Percentiles rank a stretch among this genome's conserved stretches.
These are phyloP conservation scores for Trypanosoma avium DNA, from an alignment of 208 protist genomes.

Conservation along the genomic window DNA sequence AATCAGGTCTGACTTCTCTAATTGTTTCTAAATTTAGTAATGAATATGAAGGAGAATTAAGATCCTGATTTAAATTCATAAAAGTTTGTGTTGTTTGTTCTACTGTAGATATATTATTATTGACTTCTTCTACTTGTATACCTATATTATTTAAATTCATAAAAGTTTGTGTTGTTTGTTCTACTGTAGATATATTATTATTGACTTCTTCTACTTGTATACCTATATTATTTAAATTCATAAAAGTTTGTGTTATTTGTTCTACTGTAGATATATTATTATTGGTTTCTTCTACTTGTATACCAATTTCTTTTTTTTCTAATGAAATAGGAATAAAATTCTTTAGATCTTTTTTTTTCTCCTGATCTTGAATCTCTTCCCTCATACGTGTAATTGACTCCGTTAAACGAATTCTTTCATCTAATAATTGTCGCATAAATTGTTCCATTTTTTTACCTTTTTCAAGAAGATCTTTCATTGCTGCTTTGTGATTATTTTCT, in stretches of 20 bases:
- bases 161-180: conserved; percentile 1
- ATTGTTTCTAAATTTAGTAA: too few relatives aligned
- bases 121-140: neutral
- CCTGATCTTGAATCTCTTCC: neutral
- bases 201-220: neutral
- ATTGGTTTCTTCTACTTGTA: neutral
- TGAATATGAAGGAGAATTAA: too few relatives aligned
- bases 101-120: neutral
- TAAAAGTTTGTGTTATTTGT: neutral
- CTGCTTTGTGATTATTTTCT: neutral
- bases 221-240: neutral
- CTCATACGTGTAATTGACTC: conserved; percentile 2
- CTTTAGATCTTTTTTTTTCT: neutral
- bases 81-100: conserved; percentile 2
- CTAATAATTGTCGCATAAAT: conserved; percentile 20
- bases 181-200: neutral
- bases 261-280: neutral
- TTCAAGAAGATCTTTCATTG: conserved; percentile 3
- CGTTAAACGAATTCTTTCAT: conserved; percentile 12
- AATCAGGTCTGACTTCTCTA: too few relatives aligned
- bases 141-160: neutral
- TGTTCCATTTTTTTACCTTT: conserved; percentile 22
- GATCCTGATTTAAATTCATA: neutral
- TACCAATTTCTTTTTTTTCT: neutral
- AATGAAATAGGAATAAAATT: neutral